Conservation (phyloP, 129 eudicot species). For the sunflower (Helianthus annuus) region DNA sequence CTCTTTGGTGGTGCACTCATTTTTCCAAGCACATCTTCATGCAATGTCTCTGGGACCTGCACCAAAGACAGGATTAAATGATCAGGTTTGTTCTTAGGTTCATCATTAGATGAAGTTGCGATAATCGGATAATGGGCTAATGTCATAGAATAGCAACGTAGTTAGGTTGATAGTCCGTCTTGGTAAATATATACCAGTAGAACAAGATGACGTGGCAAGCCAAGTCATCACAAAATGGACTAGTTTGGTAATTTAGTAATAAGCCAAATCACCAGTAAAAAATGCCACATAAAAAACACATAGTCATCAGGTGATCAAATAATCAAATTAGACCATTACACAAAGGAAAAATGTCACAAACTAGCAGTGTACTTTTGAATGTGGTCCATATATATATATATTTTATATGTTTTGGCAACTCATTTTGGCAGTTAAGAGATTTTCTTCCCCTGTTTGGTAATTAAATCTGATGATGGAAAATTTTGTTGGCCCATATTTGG, state of each 20-base stretch:
- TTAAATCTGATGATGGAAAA: not conserved
- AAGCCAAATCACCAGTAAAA: not conserved
- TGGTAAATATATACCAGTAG: not conserved
- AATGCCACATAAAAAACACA: not conserved
- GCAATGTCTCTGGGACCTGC: constrained; percentile 84
- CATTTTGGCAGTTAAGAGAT: not conserved
- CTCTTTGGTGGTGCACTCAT: constrained; percentile 87
- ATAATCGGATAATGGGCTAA: not conserved
- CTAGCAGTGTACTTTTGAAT: not conserved
- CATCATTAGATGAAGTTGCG: not conserved
- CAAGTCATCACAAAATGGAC: not conserved
- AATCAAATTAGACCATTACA: not conserved
- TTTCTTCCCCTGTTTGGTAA: not conserved
- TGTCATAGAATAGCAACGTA: not conserved
- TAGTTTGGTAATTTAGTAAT: not conserved
- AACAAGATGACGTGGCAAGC: not conserved
- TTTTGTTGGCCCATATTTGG: not conserved
- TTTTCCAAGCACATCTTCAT: constrained; percentile 70
- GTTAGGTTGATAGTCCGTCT: not conserved
- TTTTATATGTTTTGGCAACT: no score
- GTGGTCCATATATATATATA: not conserved
- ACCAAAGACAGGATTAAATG: not conserved
- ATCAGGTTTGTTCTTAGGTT: constrained; percentile 10
- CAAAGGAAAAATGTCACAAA: not conserved
- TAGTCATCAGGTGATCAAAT: not conserved